These are phyloP conservation scores for Takashimella tepidaria DNA, from an alignment of 1,284 basidiomycete genomes.

Conservation along the genomic window DNA sequence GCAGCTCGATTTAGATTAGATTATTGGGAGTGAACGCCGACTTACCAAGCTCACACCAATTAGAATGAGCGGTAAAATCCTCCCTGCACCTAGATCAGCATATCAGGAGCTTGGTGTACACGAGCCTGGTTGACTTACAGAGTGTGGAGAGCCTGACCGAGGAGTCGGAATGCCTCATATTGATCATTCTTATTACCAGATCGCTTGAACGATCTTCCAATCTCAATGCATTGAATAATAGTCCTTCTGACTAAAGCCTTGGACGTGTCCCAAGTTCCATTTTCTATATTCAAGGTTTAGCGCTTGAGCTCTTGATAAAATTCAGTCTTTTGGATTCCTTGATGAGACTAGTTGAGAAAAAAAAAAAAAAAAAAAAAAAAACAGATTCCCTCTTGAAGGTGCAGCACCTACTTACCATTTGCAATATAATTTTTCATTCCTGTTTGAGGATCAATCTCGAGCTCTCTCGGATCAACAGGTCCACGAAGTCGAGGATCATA, in stretches of 20 bases:
- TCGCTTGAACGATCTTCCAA: constrained; percentile 55
- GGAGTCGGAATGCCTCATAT: constrained; percentile 75
- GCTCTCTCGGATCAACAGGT: constrained; percentile 68
- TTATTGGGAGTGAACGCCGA: too few species aligned
- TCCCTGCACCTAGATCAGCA: constrained; percentile 24
- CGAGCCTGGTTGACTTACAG: constrained; percentile 17
- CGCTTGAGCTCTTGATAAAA: too few species aligned
- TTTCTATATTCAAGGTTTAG: constrained; percentile 55
- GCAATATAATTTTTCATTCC: constrained; percentile 98
- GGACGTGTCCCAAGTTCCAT: constrained; percentile 79
- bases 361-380: too few species aligned
- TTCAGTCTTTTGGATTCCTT: too few species aligned
- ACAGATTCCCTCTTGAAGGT: too few species aligned
- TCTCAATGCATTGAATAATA: constrained; percentile 62
- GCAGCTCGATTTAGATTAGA: background rate
- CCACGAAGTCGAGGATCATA: constrained; percentile 72
- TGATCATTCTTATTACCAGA: constrained; percentile 62
- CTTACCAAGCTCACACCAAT: constrained; percentile 67
- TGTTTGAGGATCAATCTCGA: constrained; percentile 76
- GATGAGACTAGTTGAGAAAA: too few species aligned
- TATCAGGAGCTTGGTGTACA: background rate
- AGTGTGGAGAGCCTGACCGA: constrained; percentile 58
- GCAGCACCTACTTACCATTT: constrained; percentile 55
- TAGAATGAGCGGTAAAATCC: constrained; percentile 74
- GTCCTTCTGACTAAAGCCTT: constrained; percentile 73